Base-by-base conservation (phyloP, 2,329 filamentous ascomycete genomes). In the Madurella mycetomatis region DNA sequence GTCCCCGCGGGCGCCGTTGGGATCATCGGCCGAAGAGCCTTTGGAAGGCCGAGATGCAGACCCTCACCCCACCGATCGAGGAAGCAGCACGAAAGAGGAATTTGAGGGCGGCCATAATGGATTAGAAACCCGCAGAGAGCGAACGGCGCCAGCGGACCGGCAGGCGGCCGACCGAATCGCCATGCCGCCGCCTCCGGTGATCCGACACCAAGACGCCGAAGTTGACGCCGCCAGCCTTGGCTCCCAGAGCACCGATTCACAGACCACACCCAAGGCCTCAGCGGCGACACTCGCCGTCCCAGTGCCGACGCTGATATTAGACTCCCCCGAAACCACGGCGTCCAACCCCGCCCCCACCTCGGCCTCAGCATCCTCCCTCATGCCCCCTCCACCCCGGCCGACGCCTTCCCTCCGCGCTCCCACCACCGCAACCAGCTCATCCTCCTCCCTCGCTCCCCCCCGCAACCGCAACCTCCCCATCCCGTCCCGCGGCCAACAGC, bases 191-290 rank as follows among this genome's bases (percentile, higher is more conserved):
- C 48, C 45, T 31, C 55, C 46, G 12, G 30, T 59, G 40, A 50
- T 57, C 11, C 47, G 51, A 34, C 52, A 37, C 9, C 11, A 44
- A 31, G 49, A 62, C 47, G 44, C 62, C 34, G 52, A 62, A 42
- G 40, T 48, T 13, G 41, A 32, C n/a, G 43, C 32, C 12, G 17
- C 31, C 56, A 56, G 49, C 58, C 49, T 59, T 62, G 45, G 53
- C 66, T 41, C 37, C 63, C 67, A 34, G 68, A 49, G 30, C 43
- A 30, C 48, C 7, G 56, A 58, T 53, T 52, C 57, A 53, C 76
- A 80, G 53, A 75, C 75, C 0, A 83, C 81, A 0, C 80, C 81
- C 9, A 82, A 77, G 62, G 78, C 80, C 45, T 58, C 64, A 16
- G 65, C 70, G 0, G 54, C 68, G 16, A 49, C 56, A 5, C 61